Evolutionary conservation across 2,329 filamentous ascomycete genomes (phyloP).

Genomic region (Teratosphaeria epicoccoides): DNA sequence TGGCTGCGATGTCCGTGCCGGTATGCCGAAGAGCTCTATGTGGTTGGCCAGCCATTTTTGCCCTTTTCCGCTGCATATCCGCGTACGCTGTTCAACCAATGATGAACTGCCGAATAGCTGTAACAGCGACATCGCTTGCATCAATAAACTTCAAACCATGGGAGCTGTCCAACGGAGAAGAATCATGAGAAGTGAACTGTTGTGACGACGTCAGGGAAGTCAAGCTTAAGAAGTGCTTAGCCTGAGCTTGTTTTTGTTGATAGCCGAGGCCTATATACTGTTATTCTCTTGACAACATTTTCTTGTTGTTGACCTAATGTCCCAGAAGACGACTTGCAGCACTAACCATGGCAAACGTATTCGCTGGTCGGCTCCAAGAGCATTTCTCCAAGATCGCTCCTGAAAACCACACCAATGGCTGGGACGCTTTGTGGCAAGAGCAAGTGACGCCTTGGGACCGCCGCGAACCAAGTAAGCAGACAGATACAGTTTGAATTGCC

Average conservation of each 20-base stretch:
- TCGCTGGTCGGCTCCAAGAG: not conserved
- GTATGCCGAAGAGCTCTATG: not conserved
- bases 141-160: not conserved
- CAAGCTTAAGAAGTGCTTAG: not conserved
- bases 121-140: not conserved
- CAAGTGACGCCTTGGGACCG: constrained; percentile 48
- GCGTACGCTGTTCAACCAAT: not conserved
- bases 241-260: not conserved
- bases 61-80: not conserved
- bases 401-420: constrained; percentile 17
- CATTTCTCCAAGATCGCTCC: not conserved
- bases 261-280: not conserved
- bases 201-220: not conserved
- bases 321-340: not conserved
- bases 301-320: not conserved
- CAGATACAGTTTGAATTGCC: not conserved
- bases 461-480: not conserved
- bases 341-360: not conserved
- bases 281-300: no score
- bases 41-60: not conserved
- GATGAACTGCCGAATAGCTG: not conserved
- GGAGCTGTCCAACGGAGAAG: no score
- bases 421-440: constrained; percentile 47
- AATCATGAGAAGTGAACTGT: no score
- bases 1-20: not conserved